Conservation (phyloP, 176 grass and related monocot species). For the Calamus simplicifolius region DNA sequence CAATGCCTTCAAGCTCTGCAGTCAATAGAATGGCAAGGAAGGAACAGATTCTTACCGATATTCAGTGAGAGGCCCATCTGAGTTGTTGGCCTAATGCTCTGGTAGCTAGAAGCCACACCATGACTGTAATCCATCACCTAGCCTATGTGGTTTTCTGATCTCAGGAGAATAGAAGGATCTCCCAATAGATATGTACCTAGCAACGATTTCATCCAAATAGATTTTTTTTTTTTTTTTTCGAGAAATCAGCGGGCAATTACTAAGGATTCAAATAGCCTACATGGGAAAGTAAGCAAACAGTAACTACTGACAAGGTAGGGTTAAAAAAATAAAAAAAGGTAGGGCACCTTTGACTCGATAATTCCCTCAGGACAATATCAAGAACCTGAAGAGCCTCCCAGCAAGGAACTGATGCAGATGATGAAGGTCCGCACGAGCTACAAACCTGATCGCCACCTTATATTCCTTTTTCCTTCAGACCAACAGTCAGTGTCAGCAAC, state of each 20-base stretch:
- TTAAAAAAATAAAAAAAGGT: neutral
- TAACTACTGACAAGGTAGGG: no score
- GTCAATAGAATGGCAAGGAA: neutral
- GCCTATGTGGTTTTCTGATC: constrained; percentile 73
- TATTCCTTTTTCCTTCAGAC: constrained; percentile 78
- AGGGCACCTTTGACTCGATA: constrained; percentile 72
- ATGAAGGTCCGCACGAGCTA: constrained; percentile 81
- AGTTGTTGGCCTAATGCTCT: constrained; percentile 62
- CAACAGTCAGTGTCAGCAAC: neutral
- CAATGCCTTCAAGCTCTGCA: constrained; percentile 17
- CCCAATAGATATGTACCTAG: constrained; percentile 69
- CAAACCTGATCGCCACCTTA: constrained; percentile 87
- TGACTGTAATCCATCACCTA: constrained; percentile 25
- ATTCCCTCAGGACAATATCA: constrained; percentile 85
- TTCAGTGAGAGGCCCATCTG: constrained; percentile 60
- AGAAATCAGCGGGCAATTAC: neutral
- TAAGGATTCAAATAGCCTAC: no score
- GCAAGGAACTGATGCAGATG: constrained; percentile 84
- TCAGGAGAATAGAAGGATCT: constrained; percentile 93
- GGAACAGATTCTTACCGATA: constrained; percentile 28
- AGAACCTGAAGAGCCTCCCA: constrained; percentile 85
- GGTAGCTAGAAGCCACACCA: constrained; percentile 82
- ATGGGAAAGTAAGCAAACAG: no score
- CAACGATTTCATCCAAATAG: neutral
- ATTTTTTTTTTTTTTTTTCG: constrained; percentile 15